Evolutionary conservation across 371 early-diverging fungal species (phyloP).

Genomic region (Syncephalastrum monosporum): DNA sequence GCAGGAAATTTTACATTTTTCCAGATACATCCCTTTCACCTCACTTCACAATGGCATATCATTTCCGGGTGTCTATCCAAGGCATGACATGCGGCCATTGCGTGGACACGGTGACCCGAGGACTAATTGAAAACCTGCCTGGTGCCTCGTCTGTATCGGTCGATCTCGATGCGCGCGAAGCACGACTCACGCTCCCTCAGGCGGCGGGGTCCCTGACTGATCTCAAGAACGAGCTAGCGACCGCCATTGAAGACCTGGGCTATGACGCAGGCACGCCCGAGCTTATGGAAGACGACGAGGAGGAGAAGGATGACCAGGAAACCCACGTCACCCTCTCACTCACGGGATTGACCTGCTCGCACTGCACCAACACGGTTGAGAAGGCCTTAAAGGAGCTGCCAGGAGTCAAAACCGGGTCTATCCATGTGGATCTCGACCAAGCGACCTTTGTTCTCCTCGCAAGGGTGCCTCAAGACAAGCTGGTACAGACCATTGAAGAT

Average conservation of each 20-base stretch:
- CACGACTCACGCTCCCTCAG: constrained; percentile 5
- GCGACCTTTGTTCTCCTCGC: constrained; percentile 37
- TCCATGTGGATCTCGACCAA: constrained; percentile 43
- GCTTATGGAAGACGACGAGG: not conserved
- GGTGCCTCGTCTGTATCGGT: constrained; percentile 18
- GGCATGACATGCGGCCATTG: constrained; percentile 45
- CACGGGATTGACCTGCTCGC: constrained; percentile 85
- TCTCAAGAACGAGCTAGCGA: constrained; percentile 15
- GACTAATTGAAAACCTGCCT: constrained; percentile 16
- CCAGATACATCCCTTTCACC: no score
- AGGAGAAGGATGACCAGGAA: not conserved
- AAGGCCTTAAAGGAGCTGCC: constrained; percentile 48
- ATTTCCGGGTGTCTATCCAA: constrained; percentile 7
- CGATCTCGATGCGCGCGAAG: constrained; percentile 23
- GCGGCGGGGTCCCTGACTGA: constrained; percentile 1
- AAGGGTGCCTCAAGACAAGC: constrained; percentile 17
- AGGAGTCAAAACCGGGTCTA: constrained; percentile 50
- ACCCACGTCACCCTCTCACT: constrained; percentile 36
- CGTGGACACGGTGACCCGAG: constrained; percentile 21
- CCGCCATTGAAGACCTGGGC: constrained; percentile 31
- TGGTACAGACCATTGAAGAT: constrained; percentile 58
- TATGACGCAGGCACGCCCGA: constrained; percentile 28
- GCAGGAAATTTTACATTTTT: no score
- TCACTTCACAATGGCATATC: not conserved
- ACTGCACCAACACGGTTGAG: constrained; percentile 77